These are phyloP conservation scores for Wallacemonas rigidus DNA, from an alignment of 208 protist species.

Conservation along the genomic window DNA sequence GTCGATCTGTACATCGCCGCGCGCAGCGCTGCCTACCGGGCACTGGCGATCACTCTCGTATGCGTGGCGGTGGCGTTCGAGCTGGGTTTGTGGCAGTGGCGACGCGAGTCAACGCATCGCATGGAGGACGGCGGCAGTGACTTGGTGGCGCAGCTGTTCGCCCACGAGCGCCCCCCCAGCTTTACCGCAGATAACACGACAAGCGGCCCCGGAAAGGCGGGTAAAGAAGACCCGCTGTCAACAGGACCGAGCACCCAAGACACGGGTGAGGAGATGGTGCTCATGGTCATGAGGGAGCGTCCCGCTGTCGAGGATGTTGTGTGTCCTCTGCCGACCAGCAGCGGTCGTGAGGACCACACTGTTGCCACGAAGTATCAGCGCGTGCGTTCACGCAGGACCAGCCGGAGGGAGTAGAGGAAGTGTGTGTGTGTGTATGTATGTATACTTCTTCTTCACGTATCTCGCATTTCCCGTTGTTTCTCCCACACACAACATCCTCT, in stretches of 20 bases:
- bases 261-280: conserved; percentile 4
- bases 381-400: not conserved
- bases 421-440: not conserved
- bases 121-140: not conserved
- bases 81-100: not conserved
- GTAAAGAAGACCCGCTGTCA: too few relatives aligned
- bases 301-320: not conserved
- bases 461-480: too few relatives aligned
- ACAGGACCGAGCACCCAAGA: not conserved
- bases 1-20: not conserved
- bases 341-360: not conserved
- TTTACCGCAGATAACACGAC: not conserved
- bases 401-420: not conserved
- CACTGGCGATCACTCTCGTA: not conserved
- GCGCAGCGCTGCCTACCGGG: not conserved
- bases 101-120: not conserved
- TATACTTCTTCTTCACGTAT: too few relatives aligned
- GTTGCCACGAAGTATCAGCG: not conserved
- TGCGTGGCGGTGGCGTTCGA: not conserved
- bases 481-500: too few relatives aligned
- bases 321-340: not conserved
- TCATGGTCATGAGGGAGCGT: not conserved
- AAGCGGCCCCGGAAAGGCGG: too few relatives aligned
- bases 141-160: not conserved
- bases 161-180: not conserved